phyloP scores from a whole-genome alignment of 1,284 basidiomycete genomes.

The Tilletia horrida region DNA sequence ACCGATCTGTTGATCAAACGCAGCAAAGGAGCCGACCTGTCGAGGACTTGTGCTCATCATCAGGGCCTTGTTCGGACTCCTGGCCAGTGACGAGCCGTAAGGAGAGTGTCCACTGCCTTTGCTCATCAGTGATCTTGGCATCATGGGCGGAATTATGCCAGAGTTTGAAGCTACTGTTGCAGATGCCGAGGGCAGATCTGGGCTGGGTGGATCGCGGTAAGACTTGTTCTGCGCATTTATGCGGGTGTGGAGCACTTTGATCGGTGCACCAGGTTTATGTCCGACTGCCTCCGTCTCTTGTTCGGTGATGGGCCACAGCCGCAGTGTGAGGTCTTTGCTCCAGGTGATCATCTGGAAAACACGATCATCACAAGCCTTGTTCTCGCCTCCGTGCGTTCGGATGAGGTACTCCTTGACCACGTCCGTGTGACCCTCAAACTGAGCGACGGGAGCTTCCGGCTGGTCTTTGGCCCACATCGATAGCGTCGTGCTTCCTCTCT shows the following conservation, averaged over 20 bases:
- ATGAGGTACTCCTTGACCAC: slow-evolving; percentile 98
- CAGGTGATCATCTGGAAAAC: slow-evolving; percentile 73
- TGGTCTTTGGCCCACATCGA: slow-evolving; percentile 73
- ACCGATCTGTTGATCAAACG: not conserved
- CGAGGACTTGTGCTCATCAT: not conserved
- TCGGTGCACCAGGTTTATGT: slow-evolving; percentile 59
- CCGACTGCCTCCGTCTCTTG: slow-evolving; percentile 62
- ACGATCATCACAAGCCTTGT: slow-evolving; percentile 48
- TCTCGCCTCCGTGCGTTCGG: slow-evolving; percentile 65
- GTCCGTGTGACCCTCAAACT: slow-evolving; percentile 83
- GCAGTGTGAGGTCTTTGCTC: slow-evolving; percentile 88
- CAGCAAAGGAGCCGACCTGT: not conserved
- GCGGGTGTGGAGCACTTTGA: slow-evolving; percentile 60
- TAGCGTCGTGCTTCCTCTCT: slow-evolving; percentile 77
- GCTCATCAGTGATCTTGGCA: slow-evolving; percentile 30
- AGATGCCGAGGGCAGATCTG: slow-evolving; percentile 27
- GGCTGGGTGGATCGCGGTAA: slow-evolving; percentile 38
- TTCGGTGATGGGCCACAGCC: slow-evolving; percentile 81
- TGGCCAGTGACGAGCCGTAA: slow-evolving; percentile 28
- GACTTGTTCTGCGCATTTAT: slow-evolving; percentile 49
- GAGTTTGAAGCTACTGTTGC: slow-evolving; percentile 24
- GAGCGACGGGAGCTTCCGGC: slow-evolving; percentile 63
- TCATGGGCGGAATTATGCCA: slow-evolving; percentile 26
- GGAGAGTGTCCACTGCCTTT: slow-evolving; percentile 31
- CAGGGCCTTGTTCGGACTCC: not conserved